Conservation (phyloP, 805 yeast species). For the Candida oleophila region DNA sequence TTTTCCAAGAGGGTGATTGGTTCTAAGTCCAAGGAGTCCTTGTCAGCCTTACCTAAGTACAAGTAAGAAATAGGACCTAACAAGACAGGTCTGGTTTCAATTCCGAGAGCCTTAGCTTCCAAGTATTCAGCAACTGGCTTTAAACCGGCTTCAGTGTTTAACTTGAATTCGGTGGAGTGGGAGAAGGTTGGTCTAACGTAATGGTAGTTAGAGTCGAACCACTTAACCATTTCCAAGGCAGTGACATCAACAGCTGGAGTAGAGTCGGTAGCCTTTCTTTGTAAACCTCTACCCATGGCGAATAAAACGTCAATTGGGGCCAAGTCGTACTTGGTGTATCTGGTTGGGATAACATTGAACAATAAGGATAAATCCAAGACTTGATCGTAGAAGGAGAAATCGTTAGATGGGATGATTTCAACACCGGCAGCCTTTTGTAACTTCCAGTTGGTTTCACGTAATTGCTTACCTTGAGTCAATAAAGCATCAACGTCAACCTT, state of each 20-base stretch:
- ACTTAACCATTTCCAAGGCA: constrained; percentile 98
- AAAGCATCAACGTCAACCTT: constrained; percentile 85
- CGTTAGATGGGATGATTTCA: constrained; percentile 95
- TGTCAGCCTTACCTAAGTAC: constrained; percentile 96
- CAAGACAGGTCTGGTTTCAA: constrained; percentile 96
- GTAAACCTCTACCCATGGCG: constrained; percentile 99
- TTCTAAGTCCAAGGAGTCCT: constrained; percentile 92
- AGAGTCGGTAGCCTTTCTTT: constrained; percentile 88
- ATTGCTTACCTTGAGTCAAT: constrained; percentile 88
- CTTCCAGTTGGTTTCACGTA: constrained; percentile 97
- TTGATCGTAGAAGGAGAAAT: constrained; percentile 97
- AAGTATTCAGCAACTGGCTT: constrained; percentile 97
- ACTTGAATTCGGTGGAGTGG: constrained; percentile 90
- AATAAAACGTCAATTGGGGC: constrained; percentile 88
- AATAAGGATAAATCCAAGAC: constrained; percentile 87
- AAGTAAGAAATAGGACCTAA: constrained; percentile 97
- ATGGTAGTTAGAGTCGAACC: constrained; percentile 99
- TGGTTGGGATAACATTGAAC: constrained; percentile 95
- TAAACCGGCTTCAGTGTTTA: constrained; percentile 66
- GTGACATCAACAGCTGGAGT: constrained; percentile 94
- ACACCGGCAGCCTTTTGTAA: constrained; percentile 97
- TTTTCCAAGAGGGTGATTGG: constrained; percentile 88
- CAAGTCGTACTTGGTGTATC: constrained; percentile 90
- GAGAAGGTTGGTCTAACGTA: constrained; percentile 99
- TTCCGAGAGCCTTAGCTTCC: constrained; percentile 96